These are phyloP conservation scores for Harringtonia aguacate DNA, from an alignment of 2,329 filamentous ascomycete genomes.

Conservation along the genomic window DNA sequence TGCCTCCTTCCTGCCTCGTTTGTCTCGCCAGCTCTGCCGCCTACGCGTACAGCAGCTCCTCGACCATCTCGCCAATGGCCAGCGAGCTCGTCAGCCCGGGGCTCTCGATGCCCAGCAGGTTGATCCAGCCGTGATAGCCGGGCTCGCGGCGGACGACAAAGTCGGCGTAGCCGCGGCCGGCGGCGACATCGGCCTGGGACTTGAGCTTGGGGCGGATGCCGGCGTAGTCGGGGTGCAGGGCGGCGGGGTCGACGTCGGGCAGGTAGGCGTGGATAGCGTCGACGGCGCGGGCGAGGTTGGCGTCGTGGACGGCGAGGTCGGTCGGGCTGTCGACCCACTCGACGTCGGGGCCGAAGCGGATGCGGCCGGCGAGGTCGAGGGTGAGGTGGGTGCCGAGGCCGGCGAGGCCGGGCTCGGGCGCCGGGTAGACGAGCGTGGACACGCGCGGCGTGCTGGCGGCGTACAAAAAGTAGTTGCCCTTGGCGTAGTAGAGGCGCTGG, in stretches of 20 bases:
- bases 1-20: background rate
- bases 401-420: slow-evolving; percentile 67
- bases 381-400: slow-evolving; percentile 91
- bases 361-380: slow-evolving; percentile 70
- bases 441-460: slow-evolving; percentile 50
- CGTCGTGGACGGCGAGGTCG: slow-evolving; percentile 58
- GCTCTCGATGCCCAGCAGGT: slow-evolving; percentile 86
- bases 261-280: slow-evolving; percentile 70
- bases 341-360: slow-evolving; percentile 90
- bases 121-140: slow-evolving; percentile 73
- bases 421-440: slow-evolving; percentile 74
- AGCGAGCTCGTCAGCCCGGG: slow-evolving; percentile 80
- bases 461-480: slow-evolving; percentile 94
- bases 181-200: slow-evolving; percentile 31
- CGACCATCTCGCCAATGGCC: slow-evolving; percentile 74
- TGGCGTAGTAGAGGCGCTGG: slow-evolving; percentile 65
- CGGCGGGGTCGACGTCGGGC: slow-evolving; percentile 55
- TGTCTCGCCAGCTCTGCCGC: background rate
- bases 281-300: slow-evolving; percentile 51
- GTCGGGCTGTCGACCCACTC: slow-evolving; percentile 72
- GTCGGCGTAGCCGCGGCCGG: slow-evolving; percentile 62
- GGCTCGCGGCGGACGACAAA: slow-evolving; percentile 73
- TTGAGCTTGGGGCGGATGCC: slow-evolving; percentile 83
- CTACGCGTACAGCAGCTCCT: slow-evolving; percentile 31
- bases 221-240: slow-evolving; percentile 73